phyloP scores from a whole-genome alignment of 805 yeast genomes.

The Lachancea quebecensis region DNA sequence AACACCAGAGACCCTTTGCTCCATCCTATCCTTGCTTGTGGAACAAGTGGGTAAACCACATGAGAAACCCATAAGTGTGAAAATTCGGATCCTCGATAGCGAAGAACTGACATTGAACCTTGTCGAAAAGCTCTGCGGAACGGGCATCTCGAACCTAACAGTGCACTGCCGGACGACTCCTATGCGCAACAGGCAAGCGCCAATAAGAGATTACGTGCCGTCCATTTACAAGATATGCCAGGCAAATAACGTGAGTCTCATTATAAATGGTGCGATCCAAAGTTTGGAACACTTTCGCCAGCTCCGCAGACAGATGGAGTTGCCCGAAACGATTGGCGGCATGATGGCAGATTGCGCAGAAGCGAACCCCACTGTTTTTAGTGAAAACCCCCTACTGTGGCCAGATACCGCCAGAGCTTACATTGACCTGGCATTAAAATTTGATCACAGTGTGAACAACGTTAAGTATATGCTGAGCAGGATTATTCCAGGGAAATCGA shows the following conservation, averaged over 20 bases:
- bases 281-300: slow-evolving; percentile 46
- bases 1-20: slow-evolving; percentile 73
- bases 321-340: slow-evolving; percentile 58
- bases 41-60: slow-evolving; percentile 72
- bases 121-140: slow-evolving; percentile 50
- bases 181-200: slow-evolving; percentile 84
- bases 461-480: slow-evolving; percentile 76
- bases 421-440: slow-evolving; percentile 43
- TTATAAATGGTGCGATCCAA: slow-evolving; percentile 73
- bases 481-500: slow-evolving; percentile 70
- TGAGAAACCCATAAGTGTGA: slow-evolving; percentile 79
- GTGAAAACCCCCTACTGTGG: slow-evolving; percentile 44
- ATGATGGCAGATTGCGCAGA: slow-evolving; percentile 95
- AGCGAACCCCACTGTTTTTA: slow-evolving; percentile 73
- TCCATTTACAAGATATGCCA: slow-evolving; percentile 57
- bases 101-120: slow-evolving; percentile 54
- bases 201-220: slow-evolving; percentile 62
- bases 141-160: slow-evolving; percentile 83
- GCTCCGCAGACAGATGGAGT: slow-evolving; percentile 45
- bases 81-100: slow-evolving; percentile 70
- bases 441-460: slow-evolving; percentile 61
- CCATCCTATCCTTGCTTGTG: slow-evolving; percentile 63
- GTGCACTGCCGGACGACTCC: slow-evolving; percentile 84
- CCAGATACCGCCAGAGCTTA: slow-evolving; percentile 48
- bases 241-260: slow-evolving; percentile 57